Evolutionary conservation across 2,329 filamentous ascomycete genomes (phyloP), one percentile per base, ranked within the genome.

Genomic region (Diaporthe sp.): DNA sequence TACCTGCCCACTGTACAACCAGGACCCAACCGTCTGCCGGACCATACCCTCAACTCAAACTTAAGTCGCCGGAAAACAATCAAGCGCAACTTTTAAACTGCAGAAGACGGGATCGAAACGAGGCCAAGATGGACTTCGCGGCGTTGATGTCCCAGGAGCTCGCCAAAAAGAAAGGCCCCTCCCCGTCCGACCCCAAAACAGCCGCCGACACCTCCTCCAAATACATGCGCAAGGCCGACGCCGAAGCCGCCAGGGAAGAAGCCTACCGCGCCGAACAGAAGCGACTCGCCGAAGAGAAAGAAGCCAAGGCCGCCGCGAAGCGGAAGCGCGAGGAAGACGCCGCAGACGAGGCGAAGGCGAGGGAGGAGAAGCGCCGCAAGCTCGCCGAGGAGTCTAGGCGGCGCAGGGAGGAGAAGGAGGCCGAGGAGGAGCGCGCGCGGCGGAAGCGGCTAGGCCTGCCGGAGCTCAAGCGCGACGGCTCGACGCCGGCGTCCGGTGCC

Each of bases 141-240:
- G 91, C 95, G 49, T 88, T 99, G 65, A 98, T 99, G 95, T 92
- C 94, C 81, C 94, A 95, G 82, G 95, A 98, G 85, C 97, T 99
- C 81, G 92, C 94, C 81, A 97, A 97, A 84, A 89, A 93, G 79
- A 95, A 95, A 84, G 85, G 89, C 77, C 80, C 75, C 74, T 82
- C 58, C 73, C 79, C 51, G 55, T 82, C n/a, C 73, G 49, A 77
- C 72, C 58, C 79, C 46, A 49, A 80, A 55, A 55, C 78, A 28
- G 62, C 79, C 3, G 51, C 75, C 57, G 61, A 69, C 49, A 83
- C 86, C 22, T 81, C 84, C 53, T 93, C 93, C 81, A 98, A 98
- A 84, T 98, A 95, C 83, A 86, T 95, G 77, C 95, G 95, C 80
- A 95, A 95, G 78, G 92, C 94, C 78, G 96, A 99, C 79, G 83